Evolutionary conservation across 495 filamentous ascomycete species (phyloP).

Genomic region (Echria macrotheca): DNA sequence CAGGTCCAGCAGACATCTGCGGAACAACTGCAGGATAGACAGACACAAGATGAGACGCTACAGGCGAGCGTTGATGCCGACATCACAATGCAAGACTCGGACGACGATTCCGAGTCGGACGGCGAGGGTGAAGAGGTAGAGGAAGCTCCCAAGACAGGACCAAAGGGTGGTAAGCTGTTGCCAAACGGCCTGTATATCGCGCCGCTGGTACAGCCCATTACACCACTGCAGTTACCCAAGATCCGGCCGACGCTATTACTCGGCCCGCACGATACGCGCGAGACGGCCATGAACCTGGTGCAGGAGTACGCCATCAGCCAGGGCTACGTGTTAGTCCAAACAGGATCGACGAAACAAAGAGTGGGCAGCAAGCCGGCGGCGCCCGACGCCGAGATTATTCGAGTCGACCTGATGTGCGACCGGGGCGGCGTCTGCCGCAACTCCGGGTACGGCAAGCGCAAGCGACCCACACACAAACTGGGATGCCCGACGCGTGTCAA

Average conservation of each 20-base stretch:
- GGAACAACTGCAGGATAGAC: constrained; percentile 8
- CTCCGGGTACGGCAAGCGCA: constrained; percentile 22
- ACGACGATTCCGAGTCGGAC: neutral
- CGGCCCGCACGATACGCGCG: constrained; percentile 23
- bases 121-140: constrained; percentile 1
- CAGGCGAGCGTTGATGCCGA: neutral
- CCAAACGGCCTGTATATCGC: constrained; percentile 4
- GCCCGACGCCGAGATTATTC: constrained; percentile 10
- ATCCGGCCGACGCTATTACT: constrained; percentile 21
- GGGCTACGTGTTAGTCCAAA: constrained; percentile 24
- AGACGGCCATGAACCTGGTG: constrained; percentile 12
- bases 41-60: constrained; percentile 5
- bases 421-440: constrained; percentile 23
- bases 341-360: constrained; percentile 17
- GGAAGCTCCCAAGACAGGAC: constrained; percentile 2
- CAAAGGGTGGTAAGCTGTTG: neutral
- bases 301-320: constrained; percentile 26
- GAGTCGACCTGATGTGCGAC: constrained; percentile 27
- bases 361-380: constrained; percentile 10
- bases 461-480: constrained; percentile 19
- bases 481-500: constrained; percentile 24
- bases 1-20: neutral
- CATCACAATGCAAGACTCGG: no score
- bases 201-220: constrained; percentile 15
- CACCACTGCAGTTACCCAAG: constrained; percentile 15